Percentiles rank a stretch among this genome's conserved stretches.
phyloP scores from a whole-genome alignment of 164 flowering plant genomes.

The Vitis riparia region DNA sequence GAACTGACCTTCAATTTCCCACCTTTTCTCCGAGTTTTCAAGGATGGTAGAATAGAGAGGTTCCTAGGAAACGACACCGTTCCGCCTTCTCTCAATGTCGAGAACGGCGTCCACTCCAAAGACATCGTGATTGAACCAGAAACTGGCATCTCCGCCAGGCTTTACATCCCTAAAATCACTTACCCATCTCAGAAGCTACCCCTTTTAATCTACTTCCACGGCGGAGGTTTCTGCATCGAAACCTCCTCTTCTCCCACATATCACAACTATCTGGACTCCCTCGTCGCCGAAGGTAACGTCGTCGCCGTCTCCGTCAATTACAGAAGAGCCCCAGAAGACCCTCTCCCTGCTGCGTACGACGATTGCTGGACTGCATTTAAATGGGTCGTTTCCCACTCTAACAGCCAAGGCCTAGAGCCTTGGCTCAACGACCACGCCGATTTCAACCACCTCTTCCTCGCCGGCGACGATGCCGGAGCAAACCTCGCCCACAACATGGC shows the following conservation, averaged over 20 bases:
- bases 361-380: conserved; percentile 32
- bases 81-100: conserved; percentile 22
- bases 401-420: conserved; percentile 19
- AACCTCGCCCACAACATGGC: conserved; percentile 37
- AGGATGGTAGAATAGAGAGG: background rate
- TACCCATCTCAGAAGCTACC: conserved; percentile 13
- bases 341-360: conserved; percentile 16
- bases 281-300: conserved; percentile 11
- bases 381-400: conserved; percentile 37
- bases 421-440: conserved; percentile 37
- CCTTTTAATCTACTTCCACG: conserved; percentile 23
- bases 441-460: conserved; percentile 26
- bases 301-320: conserved; percentile 17
- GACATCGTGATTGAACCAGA: conserved; percentile 24
- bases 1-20: too few species aligned
- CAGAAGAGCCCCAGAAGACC: conserved; percentile 26
- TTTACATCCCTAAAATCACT: conserved; percentile 20
- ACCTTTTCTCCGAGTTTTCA: too few species aligned
- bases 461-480: conserved; percentile 44
- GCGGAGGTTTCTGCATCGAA: conserved; percentile 20
- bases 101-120: conserved; percentile 29
- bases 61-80: conserved; percentile 6
- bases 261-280: conserved; percentile 4
- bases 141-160: conserved; percentile 9
- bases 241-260: conserved; percentile 11